Base-by-base conservation (phyloP, 345 rosid species). In the Populus alba region DNA sequence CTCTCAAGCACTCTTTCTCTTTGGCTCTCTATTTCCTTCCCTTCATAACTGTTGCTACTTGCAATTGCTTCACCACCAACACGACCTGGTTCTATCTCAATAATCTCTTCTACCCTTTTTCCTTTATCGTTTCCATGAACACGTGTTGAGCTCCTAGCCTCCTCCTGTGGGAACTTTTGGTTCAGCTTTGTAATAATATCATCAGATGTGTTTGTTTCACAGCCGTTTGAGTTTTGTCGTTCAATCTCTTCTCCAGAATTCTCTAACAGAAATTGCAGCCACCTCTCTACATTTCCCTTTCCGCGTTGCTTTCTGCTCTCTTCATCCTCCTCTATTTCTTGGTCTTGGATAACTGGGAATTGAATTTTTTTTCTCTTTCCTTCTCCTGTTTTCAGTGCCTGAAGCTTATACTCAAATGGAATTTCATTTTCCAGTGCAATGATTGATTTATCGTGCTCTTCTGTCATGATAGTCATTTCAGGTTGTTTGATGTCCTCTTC, bases 231-330 rank as follows among this genome's bases (percentile, higher is more conserved):
- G 49, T 72, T 77, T 81, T 84, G 73, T 77, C 77, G 84, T 57
- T 88, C 89, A 5, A 55, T 38, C 53, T 85, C 90, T 33, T 81
- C 91, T 70, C 81, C 81, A 77, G 84, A 67, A 77, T 84, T 85
- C 47, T 92, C 92, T 63, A 94, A 81, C 85, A 97, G 79, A 84
- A 97, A 85, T 72, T 90, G 91, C 22, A 94, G 95, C 99, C 99
- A 97, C 81, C 85, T 91, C 85, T 97, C 99, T 1, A 97, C 89
- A 66, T 97, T 92, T 81, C 92, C 98, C 87, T 91, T 96, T 59
- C 99, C 99, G 3, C 97, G 85, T 73, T 81, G 85, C 85, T 82
- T 89, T 83, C 91, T 86, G 81, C 88, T 89, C 78, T 92, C 94
- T 81, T 91, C 95, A 79, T 91, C 95, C 85, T 96, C 97, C 66